These are phyloP conservation scores for Leccinum angustisporum DNA, from an alignment of 1,284 basidiomycete genomes.

Conservation along the genomic window DNA sequence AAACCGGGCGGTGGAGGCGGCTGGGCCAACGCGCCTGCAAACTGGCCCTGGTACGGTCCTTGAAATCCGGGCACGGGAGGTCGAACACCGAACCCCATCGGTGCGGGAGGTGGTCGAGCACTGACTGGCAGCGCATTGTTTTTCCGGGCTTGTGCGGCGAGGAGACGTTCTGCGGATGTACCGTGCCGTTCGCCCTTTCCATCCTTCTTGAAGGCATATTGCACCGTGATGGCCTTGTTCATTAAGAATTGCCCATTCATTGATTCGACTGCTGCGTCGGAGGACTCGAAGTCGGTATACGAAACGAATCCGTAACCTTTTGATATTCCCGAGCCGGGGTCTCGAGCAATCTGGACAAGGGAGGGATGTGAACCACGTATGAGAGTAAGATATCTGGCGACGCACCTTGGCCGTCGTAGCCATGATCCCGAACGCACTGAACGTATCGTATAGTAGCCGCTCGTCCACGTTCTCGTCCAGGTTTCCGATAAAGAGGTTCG, in stretches of 20 bases:
- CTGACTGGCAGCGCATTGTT: conserved; percentile 84
- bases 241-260: conserved; percentile 98
- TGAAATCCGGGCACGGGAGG: conserved; percentile 65
- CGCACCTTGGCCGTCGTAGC: conserved; percentile 91
- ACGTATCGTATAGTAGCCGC: conserved; percentile 90
- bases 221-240: conserved; percentile 96
- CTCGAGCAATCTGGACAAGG: conserved; percentile 79
- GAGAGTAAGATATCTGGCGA: conserved; percentile 14
- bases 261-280: conserved; percentile 93
- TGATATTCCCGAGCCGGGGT: conserved; percentile 79
- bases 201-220: conserved; percentile 99
- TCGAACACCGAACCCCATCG: conserved; percentile 63
- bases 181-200: conserved; percentile 98
- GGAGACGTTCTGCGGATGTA: conserved; percentile 89
- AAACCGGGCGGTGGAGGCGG: conserved; percentile 69
- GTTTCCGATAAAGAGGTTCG: conserved; percentile 95
- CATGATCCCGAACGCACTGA: conserved; percentile 91
- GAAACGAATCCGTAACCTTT: conserved; percentile 98
- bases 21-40: conserved; percentile 77
- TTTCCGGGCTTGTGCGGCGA: conserved; percentile 94
- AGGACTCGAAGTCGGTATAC: conserved; percentile 96
- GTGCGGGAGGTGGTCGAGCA: conserved; percentile 66
- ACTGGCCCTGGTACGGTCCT: conserved; percentile 81
- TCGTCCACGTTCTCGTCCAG: conserved; percentile 95
- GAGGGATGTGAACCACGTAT: conserved; percentile 2